These are phyloP conservation scores for Chalciporus piperatus DNA, from an alignment of 768 basidiomycete species.

Conservation along the genomic window DNA sequence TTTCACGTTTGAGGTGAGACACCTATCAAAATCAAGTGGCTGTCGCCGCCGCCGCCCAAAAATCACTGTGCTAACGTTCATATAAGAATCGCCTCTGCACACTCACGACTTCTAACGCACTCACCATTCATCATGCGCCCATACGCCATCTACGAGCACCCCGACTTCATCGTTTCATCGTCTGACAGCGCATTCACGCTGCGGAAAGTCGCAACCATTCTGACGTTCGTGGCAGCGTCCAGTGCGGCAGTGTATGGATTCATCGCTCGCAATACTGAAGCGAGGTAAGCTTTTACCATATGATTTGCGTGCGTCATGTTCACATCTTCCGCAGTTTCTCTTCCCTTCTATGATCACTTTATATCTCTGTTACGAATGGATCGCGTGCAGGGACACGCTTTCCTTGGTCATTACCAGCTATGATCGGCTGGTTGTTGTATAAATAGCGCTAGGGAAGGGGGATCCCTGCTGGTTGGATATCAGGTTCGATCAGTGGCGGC, in stretches of 20 bases:
- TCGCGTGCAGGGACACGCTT: background rate
- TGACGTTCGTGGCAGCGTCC: conserved; percentile 33
- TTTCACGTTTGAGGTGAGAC: background rate
- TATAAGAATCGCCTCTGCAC: background rate
- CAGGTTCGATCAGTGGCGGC: background rate
- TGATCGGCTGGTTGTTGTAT: conserved; percentile 13
- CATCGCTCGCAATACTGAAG: conserved; percentile 13
- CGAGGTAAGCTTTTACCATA: conserved; percentile 15
- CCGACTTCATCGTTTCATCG: conserved; percentile 28
- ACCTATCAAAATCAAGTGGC: background rate
- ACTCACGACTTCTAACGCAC: background rate
- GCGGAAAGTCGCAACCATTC: conserved; percentile 23
- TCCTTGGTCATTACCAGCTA: conserved; percentile 1
- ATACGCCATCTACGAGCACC: conserved; percentile 34
- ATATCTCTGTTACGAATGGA: background rate
- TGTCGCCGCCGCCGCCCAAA: background rate
- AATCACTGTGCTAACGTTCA: background rate
- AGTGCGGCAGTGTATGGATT: conserved; percentile 31
- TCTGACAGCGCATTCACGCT: conserved; percentile 22
- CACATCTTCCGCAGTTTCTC: conserved; percentile 6
- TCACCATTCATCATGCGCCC: conserved; percentile 25
- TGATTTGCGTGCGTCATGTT: background rate
- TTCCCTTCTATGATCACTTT: conserved; percentile 7
- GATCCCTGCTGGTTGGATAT: background rate
- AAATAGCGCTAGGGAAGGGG: background rate